These are phyloP conservation scores for Termitomyces sp. DNA, from an alignment of 768 basidiomycete species.

Conservation along the genomic window DNA sequence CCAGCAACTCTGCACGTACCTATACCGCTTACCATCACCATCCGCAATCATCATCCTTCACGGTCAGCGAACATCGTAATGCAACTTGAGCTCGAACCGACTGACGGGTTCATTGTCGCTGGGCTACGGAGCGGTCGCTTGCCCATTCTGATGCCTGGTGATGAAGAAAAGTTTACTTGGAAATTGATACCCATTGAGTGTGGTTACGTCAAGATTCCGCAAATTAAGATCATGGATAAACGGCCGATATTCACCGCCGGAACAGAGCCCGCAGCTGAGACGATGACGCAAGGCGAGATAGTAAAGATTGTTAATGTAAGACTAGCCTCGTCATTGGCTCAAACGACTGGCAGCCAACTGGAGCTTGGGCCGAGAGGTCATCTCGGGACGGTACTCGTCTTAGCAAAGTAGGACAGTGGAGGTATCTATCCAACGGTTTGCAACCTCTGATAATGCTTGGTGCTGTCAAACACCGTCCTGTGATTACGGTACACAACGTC, in stretches of 20 bases:
- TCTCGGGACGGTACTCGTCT: slow-evolving; percentile 29
- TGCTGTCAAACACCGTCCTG: neutral
- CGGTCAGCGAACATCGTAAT: slow-evolving; percentile 68
- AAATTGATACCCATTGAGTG: slow-evolving; percentile 70
- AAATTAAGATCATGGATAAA: slow-evolving; percentile 52
- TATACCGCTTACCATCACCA: slow-evolving; percentile 45
- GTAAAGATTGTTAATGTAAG: slow-evolving; percentile 53
- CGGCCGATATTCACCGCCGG: slow-evolving; percentile 30
- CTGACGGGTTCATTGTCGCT: slow-evolving; percentile 77
- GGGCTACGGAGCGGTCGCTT: slow-evolving; percentile 66
- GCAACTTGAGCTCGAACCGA: slow-evolving; percentile 61
- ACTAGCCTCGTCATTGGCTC: slow-evolving; percentile 25
- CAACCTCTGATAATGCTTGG: neutral
- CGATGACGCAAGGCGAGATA: slow-evolving; percentile 36
- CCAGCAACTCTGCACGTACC: slow-evolving; percentile 61
- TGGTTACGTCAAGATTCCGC: slow-evolving; percentile 59
- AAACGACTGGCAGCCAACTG: slow-evolving; percentile 6
- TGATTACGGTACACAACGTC: neutral
- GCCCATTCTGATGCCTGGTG: slow-evolving; percentile 69
- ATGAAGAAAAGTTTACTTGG: slow-evolving; percentile 64
- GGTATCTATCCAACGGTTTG: neutral
- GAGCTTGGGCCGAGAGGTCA: slow-evolving; percentile 14
- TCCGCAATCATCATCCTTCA: slow-evolving; percentile 62
- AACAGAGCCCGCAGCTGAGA: slow-evolving; percentile 20
- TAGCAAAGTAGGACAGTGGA: slow-evolving; percentile 17